Base-by-base conservation (phyloP, 1,284 basidiomycete genomes). In the Moniliophthora roreri region DNA sequence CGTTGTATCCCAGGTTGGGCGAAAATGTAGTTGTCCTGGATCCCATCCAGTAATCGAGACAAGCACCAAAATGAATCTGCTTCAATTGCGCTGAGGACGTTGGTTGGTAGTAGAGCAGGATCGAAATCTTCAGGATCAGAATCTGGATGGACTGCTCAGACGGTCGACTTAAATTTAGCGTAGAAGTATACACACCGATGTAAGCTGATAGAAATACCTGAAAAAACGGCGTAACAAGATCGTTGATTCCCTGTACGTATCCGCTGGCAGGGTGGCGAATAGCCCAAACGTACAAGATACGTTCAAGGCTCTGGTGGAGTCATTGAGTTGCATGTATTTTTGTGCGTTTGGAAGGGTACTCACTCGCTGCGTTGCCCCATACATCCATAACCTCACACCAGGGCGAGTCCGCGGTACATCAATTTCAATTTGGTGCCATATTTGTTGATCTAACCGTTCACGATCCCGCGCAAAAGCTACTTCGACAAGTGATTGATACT, bases 381-480 rank as follows among this genome's bases (percentile, higher is more conserved):
- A 85, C 81, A 92, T 90, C 95, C 95, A 98, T 23, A 98, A 71
- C 32, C 76, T 79, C 8, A 95, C 85, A n/a, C 95, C 94, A 15
- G 95, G 94, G 53, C 95, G 76, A 34, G 95, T 98, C 42, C 95
- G 79, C 7, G 95, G 95, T 6, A 97, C 95, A 64, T 98, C 95
- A 57, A 97, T 98, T 66, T 94, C 92, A 63, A 98, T 98, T 69
- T 98, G 95, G 72, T 98, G 95, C 95, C 95, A 98, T 66, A 98
- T 95, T 72, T 91, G 89, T 64, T 94, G 92, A 69, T 98, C 95
- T 16, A 95, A 78, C 0, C 87, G 84, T 48, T 88, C 85, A 21
- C 84, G 81, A 53, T 92, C 94, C 45, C 89, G 81, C 9, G 89
- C 85, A 66, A 99, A 98, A n/a, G 96, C 90, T 16, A 95, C 78